phyloP scores from a whole-genome alignment of 176 grass and related monocot species.

The Aegilops sharonensis region DNA sequence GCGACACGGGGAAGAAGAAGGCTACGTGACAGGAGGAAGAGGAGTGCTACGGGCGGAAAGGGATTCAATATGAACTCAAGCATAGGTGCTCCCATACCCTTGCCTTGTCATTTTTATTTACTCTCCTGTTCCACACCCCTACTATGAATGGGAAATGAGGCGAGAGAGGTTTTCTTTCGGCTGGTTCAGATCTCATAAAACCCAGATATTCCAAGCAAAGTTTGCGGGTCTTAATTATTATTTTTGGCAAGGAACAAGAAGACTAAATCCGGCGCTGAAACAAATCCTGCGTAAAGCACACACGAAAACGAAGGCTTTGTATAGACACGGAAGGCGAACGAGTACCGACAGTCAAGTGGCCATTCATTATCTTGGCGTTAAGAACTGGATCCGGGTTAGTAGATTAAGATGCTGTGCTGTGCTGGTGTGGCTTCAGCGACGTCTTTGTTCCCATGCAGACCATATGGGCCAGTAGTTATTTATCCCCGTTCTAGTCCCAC shows the following conservation, averaged over 20 bases:
- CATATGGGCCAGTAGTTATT: not conserved
- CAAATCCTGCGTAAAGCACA: not conserved
- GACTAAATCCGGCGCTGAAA: not conserved
- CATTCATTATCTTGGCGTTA: slow-evolving; percentile 5
- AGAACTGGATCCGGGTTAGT: not conserved
- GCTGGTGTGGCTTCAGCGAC: not conserved
- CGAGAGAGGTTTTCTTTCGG: not conserved
- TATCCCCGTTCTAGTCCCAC: not conserved
- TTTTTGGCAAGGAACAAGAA: not conserved
- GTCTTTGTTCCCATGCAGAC: slow-evolving; percentile 28
- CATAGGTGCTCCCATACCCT: too few relatives aligned
- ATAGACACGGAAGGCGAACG: not conserved
- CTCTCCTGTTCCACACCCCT: not conserved
- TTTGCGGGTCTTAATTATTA: not conserved
- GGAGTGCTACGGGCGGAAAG: too few relatives aligned
- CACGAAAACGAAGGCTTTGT: not conserved
- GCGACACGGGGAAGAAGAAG: too few relatives aligned
- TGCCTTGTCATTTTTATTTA: too few relatives aligned
- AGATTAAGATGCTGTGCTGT: not conserved
- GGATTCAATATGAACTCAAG: too few relatives aligned
- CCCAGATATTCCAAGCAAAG: not conserved
- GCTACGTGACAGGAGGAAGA: too few relatives aligned
- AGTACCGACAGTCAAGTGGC: not conserved
- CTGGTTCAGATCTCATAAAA: not conserved
- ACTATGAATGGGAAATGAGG: not conserved